A percentile compares a stretch with the other conserved stretches of the same genome.
phyloP scores from a whole-genome alignment of 805 yeast species.

The Kodamaea sagamina region DNA sequence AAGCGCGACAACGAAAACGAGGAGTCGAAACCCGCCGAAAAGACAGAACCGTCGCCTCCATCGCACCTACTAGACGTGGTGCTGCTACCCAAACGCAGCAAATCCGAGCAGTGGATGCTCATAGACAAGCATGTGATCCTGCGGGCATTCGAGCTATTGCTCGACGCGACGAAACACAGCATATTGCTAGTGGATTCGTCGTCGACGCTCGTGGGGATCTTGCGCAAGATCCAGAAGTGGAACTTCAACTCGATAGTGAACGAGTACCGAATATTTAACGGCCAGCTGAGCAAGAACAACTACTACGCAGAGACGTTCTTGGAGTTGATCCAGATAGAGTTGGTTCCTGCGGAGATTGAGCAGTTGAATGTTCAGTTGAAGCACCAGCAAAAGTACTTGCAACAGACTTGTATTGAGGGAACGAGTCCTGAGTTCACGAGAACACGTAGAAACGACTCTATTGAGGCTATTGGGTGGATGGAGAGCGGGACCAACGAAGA shows the following conservation, averaged over 20 bases:
- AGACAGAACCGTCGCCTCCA: background rate
- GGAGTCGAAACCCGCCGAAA: constrained; percentile 9
- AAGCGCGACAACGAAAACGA: constrained; percentile 20
- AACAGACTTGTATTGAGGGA: constrained; percentile 8
- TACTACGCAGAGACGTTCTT: constrained; percentile 81
- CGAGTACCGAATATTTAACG: constrained; percentile 74
- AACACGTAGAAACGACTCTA: constrained; percentile 2
- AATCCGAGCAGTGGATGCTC: constrained; percentile 72
- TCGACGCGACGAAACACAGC: constrained; percentile 67
- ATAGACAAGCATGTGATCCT: constrained; percentile 65
- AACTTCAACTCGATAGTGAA: constrained; percentile 77
- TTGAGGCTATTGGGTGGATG: constrained; percentile 8
- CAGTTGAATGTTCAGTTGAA: constrained; percentile 27
- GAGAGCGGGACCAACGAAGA: constrained; percentile 17
- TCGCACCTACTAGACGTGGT: background rate
- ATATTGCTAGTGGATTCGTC: constrained; percentile 77
- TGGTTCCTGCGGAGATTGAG: constrained; percentile 44
- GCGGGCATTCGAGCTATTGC: constrained; percentile 62
- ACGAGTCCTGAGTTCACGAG: constrained; percentile 10
- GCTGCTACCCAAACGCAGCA: constrained; percentile 20
- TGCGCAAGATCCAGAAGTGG: constrained; percentile 88
- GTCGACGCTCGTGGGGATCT: constrained; percentile 74
- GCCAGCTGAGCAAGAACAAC: constrained; percentile 67
- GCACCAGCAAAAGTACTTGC: constrained; percentile 15
- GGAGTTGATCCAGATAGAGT: constrained; percentile 65